Conservation (phyloP, 352 stramenopile genomes). For the Elongisporangium prolatum region DNA sequence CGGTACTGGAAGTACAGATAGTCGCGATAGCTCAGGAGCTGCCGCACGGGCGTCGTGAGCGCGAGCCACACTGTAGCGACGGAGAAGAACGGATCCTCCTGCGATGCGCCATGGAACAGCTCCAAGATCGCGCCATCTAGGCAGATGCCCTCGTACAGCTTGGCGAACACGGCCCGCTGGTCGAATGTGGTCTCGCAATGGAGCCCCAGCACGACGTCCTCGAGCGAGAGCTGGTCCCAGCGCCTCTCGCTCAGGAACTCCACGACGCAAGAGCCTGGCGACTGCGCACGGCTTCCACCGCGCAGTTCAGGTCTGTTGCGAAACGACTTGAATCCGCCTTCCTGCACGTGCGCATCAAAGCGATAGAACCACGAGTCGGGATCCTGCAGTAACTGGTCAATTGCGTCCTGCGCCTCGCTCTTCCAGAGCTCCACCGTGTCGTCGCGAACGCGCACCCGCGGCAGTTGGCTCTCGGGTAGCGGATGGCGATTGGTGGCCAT, state of each 20-base stretch:
- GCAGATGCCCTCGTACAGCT: slow-evolving; percentile 11
- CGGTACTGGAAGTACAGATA: slow-evolving; percentile 5
- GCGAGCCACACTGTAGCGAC: slow-evolving; percentile 10
- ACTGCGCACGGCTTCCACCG: not conserved
- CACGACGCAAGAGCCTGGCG: not conserved
- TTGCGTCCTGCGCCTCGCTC: not conserved
- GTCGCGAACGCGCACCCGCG: not conserved
- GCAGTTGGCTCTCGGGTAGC: not conserved
- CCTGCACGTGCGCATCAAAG: not conserved
- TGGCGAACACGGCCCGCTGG: slow-evolving; percentile 5
- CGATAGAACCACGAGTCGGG: not conserved
- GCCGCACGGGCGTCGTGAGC: slow-evolving; percentile 2
- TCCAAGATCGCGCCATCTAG: slow-evolving; percentile 13
- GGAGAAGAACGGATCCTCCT: slow-evolving; percentile 10
- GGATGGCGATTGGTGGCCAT: not conserved
- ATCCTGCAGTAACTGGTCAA: not conserved
- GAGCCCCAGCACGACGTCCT: slow-evolving; percentile 12
- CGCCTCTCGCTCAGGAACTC: not conserved
- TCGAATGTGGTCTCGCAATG: slow-evolving; percentile 12
- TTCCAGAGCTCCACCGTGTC: not conserved
- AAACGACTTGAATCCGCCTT: not conserved
- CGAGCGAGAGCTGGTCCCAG: slow-evolving; percentile 1
- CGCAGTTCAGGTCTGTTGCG: not conserved
- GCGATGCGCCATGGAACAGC: slow-evolving; percentile 1
- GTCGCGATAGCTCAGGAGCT: slow-evolving; percentile 1